Evolutionary conservation across 129 eudicot genomes (phyloP).

Genomic region (Flaveria brownii): DNA sequence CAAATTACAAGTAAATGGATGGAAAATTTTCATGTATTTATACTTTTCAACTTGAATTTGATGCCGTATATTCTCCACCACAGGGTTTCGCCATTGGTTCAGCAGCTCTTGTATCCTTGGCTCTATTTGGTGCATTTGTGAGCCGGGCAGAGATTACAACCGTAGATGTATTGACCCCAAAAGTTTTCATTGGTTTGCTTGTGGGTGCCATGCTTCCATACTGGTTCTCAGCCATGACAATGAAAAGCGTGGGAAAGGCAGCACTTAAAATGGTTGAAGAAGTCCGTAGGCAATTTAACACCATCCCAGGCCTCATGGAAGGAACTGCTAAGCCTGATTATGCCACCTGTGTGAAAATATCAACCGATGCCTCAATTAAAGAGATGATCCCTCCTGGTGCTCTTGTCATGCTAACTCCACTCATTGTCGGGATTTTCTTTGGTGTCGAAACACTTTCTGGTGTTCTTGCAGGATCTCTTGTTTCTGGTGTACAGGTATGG

Average conservation of each 20-base stretch:
- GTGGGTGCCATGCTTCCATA: conserved; percentile 95
- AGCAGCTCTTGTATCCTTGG: conserved; percentile 86
- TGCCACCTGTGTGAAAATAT: conserved; percentile 90
- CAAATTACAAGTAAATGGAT: not conserved
- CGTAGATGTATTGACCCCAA: conserved; percentile 76
- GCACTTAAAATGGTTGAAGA: conserved; percentile 92
- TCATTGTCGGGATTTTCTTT: conserved; percentile 81
- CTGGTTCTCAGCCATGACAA: conserved; percentile 96
- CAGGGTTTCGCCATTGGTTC: conserved; percentile 92
- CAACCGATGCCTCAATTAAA: conserved; percentile 91
- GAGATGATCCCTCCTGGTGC: conserved; percentile 96
- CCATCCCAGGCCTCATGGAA: conserved; percentile 83
- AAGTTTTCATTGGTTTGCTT: conserved; percentile 74
- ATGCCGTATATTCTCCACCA: not conserved
- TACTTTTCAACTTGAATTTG: not conserved
- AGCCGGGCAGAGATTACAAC: conserved; percentile 70
- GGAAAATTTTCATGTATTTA: not conserved
- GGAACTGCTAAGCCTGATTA: conserved; percentile 84
- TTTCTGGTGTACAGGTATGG: conserved; percentile 89
- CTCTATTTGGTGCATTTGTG: conserved; percentile 91
- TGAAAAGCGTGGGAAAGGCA: conserved; percentile 90
- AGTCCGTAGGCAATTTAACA: conserved; percentile 83
- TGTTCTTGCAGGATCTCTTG: conserved; percentile 87
- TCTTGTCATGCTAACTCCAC: conserved; percentile 92
- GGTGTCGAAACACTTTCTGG: conserved; percentile 95